These are phyloP conservation scores for Rhododendron ovatum DNA, from an alignment of 148 eudicot species.

Conservation along the genomic window DNA sequence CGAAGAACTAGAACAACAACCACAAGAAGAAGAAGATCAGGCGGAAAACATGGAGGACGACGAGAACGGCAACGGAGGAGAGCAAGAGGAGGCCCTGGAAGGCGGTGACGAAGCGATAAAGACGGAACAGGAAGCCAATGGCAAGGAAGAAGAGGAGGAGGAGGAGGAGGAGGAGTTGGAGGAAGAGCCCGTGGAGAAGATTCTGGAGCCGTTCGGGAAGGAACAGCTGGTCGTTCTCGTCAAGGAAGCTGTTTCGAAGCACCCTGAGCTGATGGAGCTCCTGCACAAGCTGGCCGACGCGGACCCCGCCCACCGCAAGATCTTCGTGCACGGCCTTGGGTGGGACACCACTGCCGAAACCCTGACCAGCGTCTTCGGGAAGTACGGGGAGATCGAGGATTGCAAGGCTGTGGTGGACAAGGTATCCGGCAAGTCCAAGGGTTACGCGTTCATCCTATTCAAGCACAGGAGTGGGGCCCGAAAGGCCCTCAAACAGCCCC, in stretches of 20 bases:
- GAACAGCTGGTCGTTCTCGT: constrained; percentile 53
- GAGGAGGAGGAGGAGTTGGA: constrained; percentile 32
- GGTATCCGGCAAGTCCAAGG: constrained; percentile 72
- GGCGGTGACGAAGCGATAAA: not conserved
- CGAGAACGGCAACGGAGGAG: constrained; percentile 20
- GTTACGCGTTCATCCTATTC: constrained; percentile 77
- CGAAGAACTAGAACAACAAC: not conserved
- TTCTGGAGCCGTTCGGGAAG: constrained; percentile 78
- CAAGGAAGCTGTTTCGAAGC: constrained; percentile 50
- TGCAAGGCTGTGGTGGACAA: constrained; percentile 78
- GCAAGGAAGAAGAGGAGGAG: constrained; percentile 10
- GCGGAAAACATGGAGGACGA: constrained; percentile 18
- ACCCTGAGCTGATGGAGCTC: constrained; percentile 37
- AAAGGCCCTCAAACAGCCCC: constrained; percentile 64
- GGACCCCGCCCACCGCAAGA: constrained; percentile 78
- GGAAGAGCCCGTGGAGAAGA: constrained; percentile 61
- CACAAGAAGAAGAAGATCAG: not conserved
- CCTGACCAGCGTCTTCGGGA: constrained; percentile 35
- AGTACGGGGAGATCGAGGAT: constrained; percentile 86
- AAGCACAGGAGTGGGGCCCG: constrained; percentile 62
- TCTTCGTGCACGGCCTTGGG: constrained; percentile 85
- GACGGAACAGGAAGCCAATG: constrained; percentile 5
- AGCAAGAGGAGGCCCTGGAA: constrained; percentile 20
- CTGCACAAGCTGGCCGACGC: constrained; percentile 58
- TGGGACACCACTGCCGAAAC: constrained; percentile 85